Base-by-base conservation (phyloP, 1,139 yeast species). In the Sugiyamaella novakii region DNA sequence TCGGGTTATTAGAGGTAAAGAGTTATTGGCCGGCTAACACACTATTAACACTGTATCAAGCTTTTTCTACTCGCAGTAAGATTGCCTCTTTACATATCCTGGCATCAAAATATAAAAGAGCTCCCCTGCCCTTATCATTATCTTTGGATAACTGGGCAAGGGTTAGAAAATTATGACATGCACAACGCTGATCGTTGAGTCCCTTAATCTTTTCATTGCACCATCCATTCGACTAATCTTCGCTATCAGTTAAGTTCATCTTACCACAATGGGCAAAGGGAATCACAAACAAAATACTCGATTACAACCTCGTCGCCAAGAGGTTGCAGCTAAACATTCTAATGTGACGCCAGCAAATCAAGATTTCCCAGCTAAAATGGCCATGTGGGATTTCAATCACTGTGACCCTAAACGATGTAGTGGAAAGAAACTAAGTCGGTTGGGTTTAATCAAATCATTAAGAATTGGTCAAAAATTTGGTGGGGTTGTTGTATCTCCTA, bases 371-470 rank as follows among this genome's bases (percentile, higher is more conserved):
- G 69, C 61, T 24, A 68, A 68, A 43, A 67, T 69, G 68, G 74
- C 74, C 33, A 71, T 71, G 75, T 71, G 75, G 75, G 68, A 92
- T 68, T 92, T 94, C 64, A 96, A 91, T 60, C 99, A 92, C 66
- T 92, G 99, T 71, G 98, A 92, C 68, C 99, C 99, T 2, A 94
- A 94, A 65, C 77, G 98, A 64, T 92, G 99, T 64, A 85, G 95
- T 56, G 99, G 98, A 19, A 92, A 92, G 71, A 92, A 91, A 65
- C 74, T 92, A 31, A 96, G 88, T 64, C 74, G 98, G 50, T 68
- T 92, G 30, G 98, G 98, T 0, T 69, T 88, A 27, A 89, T 94
- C 44, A 81, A 81, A 54, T 80, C 81, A 52, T 67, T 94, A 54
- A 72, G 95, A 54, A 80, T 92, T 11, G 98, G 98, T 0, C 97